These are phyloP conservation scores for Xylaria sp. DNA, from an alignment of 2,329 filamentous ascomycete species.

Conservation along the genomic window DNA sequence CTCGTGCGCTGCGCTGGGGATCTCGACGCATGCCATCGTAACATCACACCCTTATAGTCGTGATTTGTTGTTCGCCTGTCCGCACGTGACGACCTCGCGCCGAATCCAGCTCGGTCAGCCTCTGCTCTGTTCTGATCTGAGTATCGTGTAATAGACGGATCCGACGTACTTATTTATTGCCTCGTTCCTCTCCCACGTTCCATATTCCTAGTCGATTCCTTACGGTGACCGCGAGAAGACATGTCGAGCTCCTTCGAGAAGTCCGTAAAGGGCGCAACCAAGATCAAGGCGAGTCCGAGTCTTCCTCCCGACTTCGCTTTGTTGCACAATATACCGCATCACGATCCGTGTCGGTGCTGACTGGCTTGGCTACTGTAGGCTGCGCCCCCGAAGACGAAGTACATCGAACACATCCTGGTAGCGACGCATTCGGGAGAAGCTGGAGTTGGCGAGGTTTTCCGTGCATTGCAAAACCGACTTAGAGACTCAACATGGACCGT, in stretches of 20 bases:
- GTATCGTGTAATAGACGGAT: slow-evolving; percentile 3
- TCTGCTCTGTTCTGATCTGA: slow-evolving; percentile 1
- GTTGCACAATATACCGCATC: not conserved
- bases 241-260: slow-evolving; percentile 96
- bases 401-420: slow-evolving; percentile 95
- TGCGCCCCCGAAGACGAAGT: slow-evolving; percentile 96
- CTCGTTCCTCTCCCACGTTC: not conserved
- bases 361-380: slow-evolving; percentile 49
- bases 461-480: slow-evolving; percentile 79
- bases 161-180: not conserved
- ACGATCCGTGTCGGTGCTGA: slow-evolving; percentile 15
- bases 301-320: not conserved
- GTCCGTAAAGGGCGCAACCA: slow-evolving; percentile 97
- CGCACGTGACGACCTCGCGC: slow-evolving; percentile 14
- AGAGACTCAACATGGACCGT: slow-evolving; percentile 99
- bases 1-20: slow-evolving; percentile 6
- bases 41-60: slow-evolving; percentile 4
- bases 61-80: slow-evolving; percentile 10
- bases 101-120: not conserved
- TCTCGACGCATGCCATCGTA: not conserved
- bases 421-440: slow-evolving; percentile 93
- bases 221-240: slow-evolving; percentile 8
- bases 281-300: slow-evolving; percentile 70
- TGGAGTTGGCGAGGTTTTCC: slow-evolving; percentile 92
- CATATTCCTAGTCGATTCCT: not conserved